Conservation (phyloP, 2,329 filamentous ascomycete genomes). For the Cladophialophora yegresii region DNA sequence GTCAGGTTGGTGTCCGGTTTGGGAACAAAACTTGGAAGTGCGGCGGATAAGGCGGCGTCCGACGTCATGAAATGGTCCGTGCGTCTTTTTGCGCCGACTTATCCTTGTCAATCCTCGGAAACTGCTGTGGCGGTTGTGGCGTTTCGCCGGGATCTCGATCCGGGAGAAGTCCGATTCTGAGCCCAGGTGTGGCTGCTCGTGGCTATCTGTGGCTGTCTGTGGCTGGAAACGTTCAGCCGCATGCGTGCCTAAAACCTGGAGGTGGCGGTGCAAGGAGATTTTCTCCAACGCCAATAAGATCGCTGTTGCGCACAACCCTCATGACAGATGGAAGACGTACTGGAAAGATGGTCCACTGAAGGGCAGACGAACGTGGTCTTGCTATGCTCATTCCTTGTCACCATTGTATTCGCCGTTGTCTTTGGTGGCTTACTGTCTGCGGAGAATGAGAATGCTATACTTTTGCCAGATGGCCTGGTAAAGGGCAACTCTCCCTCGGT, state of each 20-base stretch:
- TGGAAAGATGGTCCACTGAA: background rate
- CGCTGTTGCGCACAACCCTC: background rate
- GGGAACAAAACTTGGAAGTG: constrained; percentile 18
- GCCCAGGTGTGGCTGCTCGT: constrained; percentile 1
- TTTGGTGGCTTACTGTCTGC: background rate
- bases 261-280: constrained; percentile 17
- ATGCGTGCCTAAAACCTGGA: constrained; percentile 8
- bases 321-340: background rate
- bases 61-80: constrained; percentile 24
- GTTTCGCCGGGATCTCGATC: constrained; percentile 12
- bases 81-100: constrained; percentile 7
- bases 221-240: constrained; percentile 14
- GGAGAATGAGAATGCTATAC: constrained; percentile 20
- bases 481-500: background rate
- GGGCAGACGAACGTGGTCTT: background rate
- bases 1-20: constrained; percentile 8
- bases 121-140: constrained; percentile 11
- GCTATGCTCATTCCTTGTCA: background rate
- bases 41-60: background rate
- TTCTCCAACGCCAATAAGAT: background rate
- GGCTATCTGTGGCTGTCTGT: constrained; percentile 17
- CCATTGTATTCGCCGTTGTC: constrained; percentile 5
- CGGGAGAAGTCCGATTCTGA: background rate
- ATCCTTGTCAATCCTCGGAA: constrained; percentile 8
- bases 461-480: constrained; percentile 7